Conservation (phyloP, 345 rosid species). For the Brassica napus region Da-Ae NC_063442.1:31804001-31804500, state of each 20-base stretch:
- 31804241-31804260: not conserved
- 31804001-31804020: slow-evolving; percentile 10
- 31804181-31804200: slow-evolving; percentile 13
- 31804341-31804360: not conserved
- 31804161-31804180: slow-evolving; percentile 7
- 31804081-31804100: not conserved
- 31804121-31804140: not conserved
- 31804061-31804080: not conserved
- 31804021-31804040: not conserved
- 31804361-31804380: slow-evolving; percentile 1
- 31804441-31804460: not conserved
- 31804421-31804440: not conserved
- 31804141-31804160: slow-evolving; percentile 8
- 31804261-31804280: not conserved
- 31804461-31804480: not conserved
- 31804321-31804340: not conserved
- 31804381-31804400: slow-evolving; percentile 7
- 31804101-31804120: slow-evolving; percentile 18
- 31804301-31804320: slow-evolving; percentile 10
- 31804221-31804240: slow-evolving; percentile 17
- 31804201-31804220: not conserved
- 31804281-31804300: not conserved
- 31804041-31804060: not conserved
- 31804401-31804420: slow-evolving; percentile 7
- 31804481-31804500: not conserved